Evolutionary conservation across 192 early-diverging fungal species (phyloP), one percentile per base, ranked within the genome.

Genomic region (Backusella westeae): DNA sequence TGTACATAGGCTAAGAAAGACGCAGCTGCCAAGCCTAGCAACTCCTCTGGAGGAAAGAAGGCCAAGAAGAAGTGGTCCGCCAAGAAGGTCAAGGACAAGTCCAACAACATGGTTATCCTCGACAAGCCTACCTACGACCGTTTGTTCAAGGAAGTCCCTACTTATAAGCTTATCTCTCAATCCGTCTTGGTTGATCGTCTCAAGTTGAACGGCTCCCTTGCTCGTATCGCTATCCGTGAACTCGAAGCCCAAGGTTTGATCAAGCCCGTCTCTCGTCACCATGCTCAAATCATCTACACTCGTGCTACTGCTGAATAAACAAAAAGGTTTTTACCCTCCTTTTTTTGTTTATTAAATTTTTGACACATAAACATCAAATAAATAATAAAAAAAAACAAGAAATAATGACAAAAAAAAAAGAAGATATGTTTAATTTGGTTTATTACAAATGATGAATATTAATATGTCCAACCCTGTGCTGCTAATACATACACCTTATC

Each of bases 61-160:
- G 86, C 83, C 81, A 89, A 77, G 75, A 79, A 79, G 80, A 99
- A 99, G 95, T 99, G 98, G 98, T 99, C 98, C 79, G 96, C 96
- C 91, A 95, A 95, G 82, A 97, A 97, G 92, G 95, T 97, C 80
- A 98, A 99, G 95, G 98, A 99, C 86, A 99, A 99, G 94, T 94
- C 97, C 88, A 98, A 99, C 95, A 99, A 99, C 94, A 89, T 94
- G 84, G 97, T 99, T 81, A 85, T 93, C 87, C 94, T 99, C 82
- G 95, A 98, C 89, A 95, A 97, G 87, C 85, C 95, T 78, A 99
- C 97, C 77, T 96, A 97, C 79, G 98, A 98, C 80, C 97, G 96
- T 91, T 91, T 99, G 68, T 94, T 94, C 91, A 99, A 99, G 95
- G 98, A 99, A 87, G 97, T 97, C n/a, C 98, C 96, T 75, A 94